Percentiles rank a stretch among this genome's conserved stretches.
These are phyloP conservation scores for Aureobasidium sp. DNA, from an alignment of 2,329 filamentous ascomycete genomes.

Conservation along the genomic window DNA sequence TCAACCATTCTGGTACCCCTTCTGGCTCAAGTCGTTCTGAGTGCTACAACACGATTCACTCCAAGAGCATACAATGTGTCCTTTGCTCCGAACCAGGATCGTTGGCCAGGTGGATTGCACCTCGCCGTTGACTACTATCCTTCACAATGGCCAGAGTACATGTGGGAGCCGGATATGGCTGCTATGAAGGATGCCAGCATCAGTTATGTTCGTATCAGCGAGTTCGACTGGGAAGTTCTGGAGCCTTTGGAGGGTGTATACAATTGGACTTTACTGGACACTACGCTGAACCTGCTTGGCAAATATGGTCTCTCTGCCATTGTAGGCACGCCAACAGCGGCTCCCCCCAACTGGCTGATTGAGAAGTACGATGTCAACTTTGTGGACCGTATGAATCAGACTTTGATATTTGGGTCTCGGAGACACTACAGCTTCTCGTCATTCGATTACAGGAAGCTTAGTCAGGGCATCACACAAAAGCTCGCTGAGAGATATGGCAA, in stretches of 20 bases:
- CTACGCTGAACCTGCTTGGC: constrained; percentile 15
- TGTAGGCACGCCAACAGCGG: constrained; percentile 18
- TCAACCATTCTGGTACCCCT: neutral
- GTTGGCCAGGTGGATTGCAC: constrained; percentile 16
- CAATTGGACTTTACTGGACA: constrained; percentile 19
- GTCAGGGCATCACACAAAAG: constrained; percentile 18
- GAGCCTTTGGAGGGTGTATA: constrained; percentile 18
- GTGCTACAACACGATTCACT: neutral
- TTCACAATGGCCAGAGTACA: constrained; percentile 20
- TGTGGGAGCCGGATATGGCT: constrained; percentile 19
- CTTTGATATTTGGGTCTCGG: constrained; percentile 17
- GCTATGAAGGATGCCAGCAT: constrained; percentile 18
- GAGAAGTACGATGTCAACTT: constrained; percentile 19
- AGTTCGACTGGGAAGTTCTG: constrained; percentile 19
- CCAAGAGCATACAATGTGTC: neutral
- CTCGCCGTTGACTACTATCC: constrained; percentile 20
- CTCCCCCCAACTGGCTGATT: constrained; percentile 19
- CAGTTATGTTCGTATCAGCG: constrained; percentile 17
- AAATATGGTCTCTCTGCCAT: constrained; percentile 18
- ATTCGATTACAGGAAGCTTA: constrained; percentile 18
- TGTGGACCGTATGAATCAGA: constrained; percentile 18
- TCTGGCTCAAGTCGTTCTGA: neutral
- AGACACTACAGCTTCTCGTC: constrained; percentile 20
- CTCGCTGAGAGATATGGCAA: constrained; percentile 19
- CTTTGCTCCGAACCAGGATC: constrained; percentile 8